These are phyloP conservation scores for Meripilus lineatus DNA, from an alignment of 1,284 basidiomycete species.

Conservation along the genomic window DNA sequence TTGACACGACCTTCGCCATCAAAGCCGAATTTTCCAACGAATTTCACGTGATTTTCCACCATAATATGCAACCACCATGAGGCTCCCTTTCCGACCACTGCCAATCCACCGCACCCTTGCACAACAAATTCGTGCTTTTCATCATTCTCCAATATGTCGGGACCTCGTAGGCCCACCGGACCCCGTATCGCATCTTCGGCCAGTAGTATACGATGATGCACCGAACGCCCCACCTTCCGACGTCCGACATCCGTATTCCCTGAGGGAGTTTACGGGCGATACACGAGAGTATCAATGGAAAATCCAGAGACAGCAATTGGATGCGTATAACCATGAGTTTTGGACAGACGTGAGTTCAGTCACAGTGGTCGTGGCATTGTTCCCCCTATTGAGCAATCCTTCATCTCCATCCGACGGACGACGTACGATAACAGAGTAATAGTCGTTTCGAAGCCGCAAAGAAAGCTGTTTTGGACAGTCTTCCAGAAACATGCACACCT, in stretches of 20 bases:
- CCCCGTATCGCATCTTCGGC: slow-evolving; percentile 72
- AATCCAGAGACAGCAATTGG: slow-evolving; percentile 61
- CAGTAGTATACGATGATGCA: slow-evolving; percentile 64
- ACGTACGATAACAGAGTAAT: slow-evolving; percentile 50
- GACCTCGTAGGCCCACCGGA: slow-evolving; percentile 69
- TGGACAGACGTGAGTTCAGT: slow-evolving; percentile 65
- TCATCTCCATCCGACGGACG: neutral
- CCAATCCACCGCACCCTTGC: slow-evolving; percentile 2
- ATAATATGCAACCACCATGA: slow-evolving; percentile 4
- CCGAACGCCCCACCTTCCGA: slow-evolving; percentile 23
- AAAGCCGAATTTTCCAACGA: no score
- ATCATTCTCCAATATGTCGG: slow-evolving; percentile 31
- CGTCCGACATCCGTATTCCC: slow-evolving; percentile 63
- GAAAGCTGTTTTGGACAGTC: slow-evolving; percentile 47
- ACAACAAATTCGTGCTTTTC: slow-evolving; percentile 37
- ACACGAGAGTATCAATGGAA: slow-evolving; percentile 62
- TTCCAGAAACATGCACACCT: slow-evolving; percentile 44
- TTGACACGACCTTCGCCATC: no score
- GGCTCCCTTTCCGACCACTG: neutral
- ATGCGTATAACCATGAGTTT: slow-evolving; percentile 68
- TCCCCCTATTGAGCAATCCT: no score
- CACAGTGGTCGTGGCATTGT: no score
- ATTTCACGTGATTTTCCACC: no score
- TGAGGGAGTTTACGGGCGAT: slow-evolving; percentile 54
- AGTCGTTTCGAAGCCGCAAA: slow-evolving; percentile 66